A percentile compares a stretch with the other conserved stretches of the same genome.
Conservation (phyloP, 169 alveolate species). For the Cryptosporidium viatorum region DNA sequence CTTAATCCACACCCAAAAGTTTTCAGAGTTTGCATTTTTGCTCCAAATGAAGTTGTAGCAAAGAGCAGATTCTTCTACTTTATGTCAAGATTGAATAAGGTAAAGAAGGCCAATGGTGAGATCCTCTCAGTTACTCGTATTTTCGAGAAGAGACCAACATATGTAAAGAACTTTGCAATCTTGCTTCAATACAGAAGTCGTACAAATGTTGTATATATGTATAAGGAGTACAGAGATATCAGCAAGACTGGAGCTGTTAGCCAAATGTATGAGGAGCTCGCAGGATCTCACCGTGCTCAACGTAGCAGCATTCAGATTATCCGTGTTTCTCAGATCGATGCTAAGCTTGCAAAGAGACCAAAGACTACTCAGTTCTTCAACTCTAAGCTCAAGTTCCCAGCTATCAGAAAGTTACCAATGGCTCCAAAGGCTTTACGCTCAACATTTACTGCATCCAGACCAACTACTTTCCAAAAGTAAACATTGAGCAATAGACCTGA, state of each 20-base stretch:
- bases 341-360: constrained; percentile 88
- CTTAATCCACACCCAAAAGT: constrained; percentile 92
- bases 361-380: constrained; percentile 88
- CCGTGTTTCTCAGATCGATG: constrained; percentile 87
- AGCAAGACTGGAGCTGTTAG: constrained; percentile 96
- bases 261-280: constrained; percentile 96
- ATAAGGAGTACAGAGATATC: constrained; percentile 98
- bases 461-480: constrained; percentile 81
- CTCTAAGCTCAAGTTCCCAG: constrained; percentile 92
- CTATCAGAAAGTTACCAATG: constrained; percentile 85
- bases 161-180: constrained; percentile 96
- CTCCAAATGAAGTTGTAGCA: constrained; percentile 96
- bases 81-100: constrained; percentile 94
- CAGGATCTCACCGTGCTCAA: constrained; percentile 98
- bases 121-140: constrained; percentile 91
- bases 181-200: constrained; percentile 97
- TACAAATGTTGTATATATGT: constrained; percentile 98
- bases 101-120: constrained; percentile 96
- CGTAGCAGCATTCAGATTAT: constrained; percentile 93
- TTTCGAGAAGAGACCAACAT: constrained; percentile 90
- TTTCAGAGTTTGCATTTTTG: constrained; percentile 97
- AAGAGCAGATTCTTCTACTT: constrained; percentile 97
- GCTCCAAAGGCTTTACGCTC: constrained; percentile 86
- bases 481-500: constrained; percentile 2
- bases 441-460: constrained; percentile 89